Evolutionary conservation across 345 rosid species (phyloP).

Genomic region (Lepidium didymum): DNA sequence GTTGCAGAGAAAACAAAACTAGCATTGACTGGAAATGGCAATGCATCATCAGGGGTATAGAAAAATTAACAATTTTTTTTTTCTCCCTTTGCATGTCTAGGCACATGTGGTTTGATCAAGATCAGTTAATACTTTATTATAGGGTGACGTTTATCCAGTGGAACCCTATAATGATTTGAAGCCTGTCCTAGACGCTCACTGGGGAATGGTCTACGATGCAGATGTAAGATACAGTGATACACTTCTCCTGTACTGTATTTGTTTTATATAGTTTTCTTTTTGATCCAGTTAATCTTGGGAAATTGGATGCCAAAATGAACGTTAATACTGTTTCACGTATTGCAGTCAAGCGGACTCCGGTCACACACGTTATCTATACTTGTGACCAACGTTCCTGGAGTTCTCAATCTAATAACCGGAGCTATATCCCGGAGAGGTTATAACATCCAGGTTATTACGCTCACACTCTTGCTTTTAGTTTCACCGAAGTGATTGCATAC

Average conservation of each 20-base stretch:
- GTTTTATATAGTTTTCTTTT: neutral
- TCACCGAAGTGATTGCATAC: neutral
- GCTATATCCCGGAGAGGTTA: conserved; percentile 75
- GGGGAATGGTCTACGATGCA: conserved; percentile 85
- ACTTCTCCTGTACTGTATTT: neutral
- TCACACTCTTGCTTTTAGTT: neutral
- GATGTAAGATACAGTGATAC: conserved; percentile 60
- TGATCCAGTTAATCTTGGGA: neutral
- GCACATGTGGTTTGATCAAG: neutral
- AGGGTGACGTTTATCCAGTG: conserved; percentile 98
- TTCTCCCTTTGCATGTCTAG: neutral
- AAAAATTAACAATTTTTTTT: neutral
- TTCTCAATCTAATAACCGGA: conserved; percentile 62
- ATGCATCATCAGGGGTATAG: conserved; percentile 42
- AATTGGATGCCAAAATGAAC: neutral
- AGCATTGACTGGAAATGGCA: conserved; percentile 26
- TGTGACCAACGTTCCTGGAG: conserved; percentile 58
- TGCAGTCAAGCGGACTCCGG: conserved; percentile 53
- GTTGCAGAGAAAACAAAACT: conserved; percentile 27
- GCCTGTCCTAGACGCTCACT: conserved; percentile 89
- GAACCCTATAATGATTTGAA: conserved; percentile 51
- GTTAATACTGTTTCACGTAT: neutral
- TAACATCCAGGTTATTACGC: conserved; percentile 50
- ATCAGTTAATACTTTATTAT: conserved; percentile 1
- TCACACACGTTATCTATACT: conserved; percentile 65